Percentiles rank a stretch among this genome's conserved stretches.
These are phyloP conservation scores for Malassezia furfur DNA, from an alignment of 1,284 basidiomycete genomes.

Conservation along the genomic window DNA sequence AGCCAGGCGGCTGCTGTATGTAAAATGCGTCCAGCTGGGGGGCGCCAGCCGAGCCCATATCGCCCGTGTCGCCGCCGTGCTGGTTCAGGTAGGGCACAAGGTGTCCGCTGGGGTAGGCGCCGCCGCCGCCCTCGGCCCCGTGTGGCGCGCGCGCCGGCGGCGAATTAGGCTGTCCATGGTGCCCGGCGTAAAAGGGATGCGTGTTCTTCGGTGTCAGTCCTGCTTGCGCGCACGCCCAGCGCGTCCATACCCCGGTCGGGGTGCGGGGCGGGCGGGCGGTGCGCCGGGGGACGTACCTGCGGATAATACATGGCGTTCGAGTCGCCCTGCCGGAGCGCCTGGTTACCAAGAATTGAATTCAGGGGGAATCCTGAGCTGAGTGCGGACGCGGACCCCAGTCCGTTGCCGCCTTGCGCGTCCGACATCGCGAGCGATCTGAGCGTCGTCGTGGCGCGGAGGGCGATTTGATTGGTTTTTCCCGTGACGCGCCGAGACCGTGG, in stretches of 20 bases:
- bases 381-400: constrained; percentile 9
- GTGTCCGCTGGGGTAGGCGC: constrained; percentile 6
- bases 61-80: constrained; percentile 5
- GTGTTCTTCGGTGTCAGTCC: constrained; percentile 3
- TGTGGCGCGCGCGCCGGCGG: constrained; percentile 1
- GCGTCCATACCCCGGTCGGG: no score
- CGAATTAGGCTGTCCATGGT: constrained; percentile 3
- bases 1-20: constrained; percentile 16
- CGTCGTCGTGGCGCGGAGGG: background rate
- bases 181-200: constrained; percentile 9
- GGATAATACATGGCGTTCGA: constrained; percentile 18
- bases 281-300: constrained; percentile 5
- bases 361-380: constrained; percentile 11
- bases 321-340: constrained; percentile 8
- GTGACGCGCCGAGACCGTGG: background rate
- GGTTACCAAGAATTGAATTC: constrained; percentile 9
- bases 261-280: background rate
- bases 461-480: constrained; percentile 2
- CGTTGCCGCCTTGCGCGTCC: constrained; percentile 6
- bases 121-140: background rate
- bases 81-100: constrained; percentile 15
- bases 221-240: background rate
- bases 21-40: constrained; percentile 17
- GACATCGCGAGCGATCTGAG: constrained; percentile 3
- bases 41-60: constrained; percentile 5